A percentile compares a stretch with the other conserved stretches of the same genome.
Conservation (phyloP, 345 rosid genomes). For the Eucalyptus viminalis region DNA sequence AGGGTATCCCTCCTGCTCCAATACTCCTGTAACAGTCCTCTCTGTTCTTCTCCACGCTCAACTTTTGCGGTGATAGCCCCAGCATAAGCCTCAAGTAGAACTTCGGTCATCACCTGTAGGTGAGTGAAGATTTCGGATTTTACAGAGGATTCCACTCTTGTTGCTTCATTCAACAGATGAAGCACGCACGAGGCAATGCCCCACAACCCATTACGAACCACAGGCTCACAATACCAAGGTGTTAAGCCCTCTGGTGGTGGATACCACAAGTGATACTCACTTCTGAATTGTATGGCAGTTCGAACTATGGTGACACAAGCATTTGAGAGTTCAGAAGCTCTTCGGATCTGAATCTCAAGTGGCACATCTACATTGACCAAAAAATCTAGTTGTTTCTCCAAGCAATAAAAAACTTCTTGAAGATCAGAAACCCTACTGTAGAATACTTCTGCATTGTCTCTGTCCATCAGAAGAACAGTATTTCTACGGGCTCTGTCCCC, state of each 20-base stretch:
- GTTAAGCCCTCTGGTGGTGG: conserved; percentile 84
- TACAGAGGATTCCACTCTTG: conserved; percentile 42
- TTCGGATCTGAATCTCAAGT: conserved; percentile 43
- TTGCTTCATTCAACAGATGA: conserved; percentile 39
- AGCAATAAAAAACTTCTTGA: conserved; percentile 70
- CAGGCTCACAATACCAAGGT: conserved; percentile 62
- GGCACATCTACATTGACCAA: conserved; percentile 50
- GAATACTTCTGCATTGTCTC: conserved; percentile 93
- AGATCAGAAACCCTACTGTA: conserved; percentile 93
- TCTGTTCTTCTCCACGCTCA: conserved; percentile 63
- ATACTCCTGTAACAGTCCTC: conserved; percentile 58
- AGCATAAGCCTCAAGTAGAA: conserved; percentile 60
- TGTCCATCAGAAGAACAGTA: conserved; percentile 91
- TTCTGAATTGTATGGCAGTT: conserved; percentile 54
- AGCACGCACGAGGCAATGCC: conserved; percentile 66
- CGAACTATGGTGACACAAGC: conserved; percentile 56
- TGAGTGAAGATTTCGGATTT: conserved; percentile 45
- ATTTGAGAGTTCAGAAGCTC: conserved; percentile 73
- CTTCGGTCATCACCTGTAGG: conserved; percentile 53
- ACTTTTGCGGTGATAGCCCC: conserved; percentile 60
- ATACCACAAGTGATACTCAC: conserved; percentile 81
- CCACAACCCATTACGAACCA: conserved; percentile 82
- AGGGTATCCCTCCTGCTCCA: conserved; percentile 68
- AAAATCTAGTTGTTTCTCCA: conserved; percentile 59
- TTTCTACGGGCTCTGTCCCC: conserved; percentile 82